Conservation (phyloP, 1,284 basidiomycete species). For the Leccinum fallax region DNA sequence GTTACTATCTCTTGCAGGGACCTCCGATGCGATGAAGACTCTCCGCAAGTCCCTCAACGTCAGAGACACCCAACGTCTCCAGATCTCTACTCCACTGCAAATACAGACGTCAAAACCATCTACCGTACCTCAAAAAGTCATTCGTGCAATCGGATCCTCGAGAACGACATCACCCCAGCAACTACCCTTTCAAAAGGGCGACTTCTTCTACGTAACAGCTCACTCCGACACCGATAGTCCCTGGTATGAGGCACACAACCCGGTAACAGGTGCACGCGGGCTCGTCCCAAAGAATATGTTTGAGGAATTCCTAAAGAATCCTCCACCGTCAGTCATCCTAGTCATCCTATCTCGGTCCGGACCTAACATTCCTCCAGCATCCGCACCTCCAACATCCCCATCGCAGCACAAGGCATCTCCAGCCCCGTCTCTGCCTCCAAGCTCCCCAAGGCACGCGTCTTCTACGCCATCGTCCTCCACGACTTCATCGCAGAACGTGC, state of each 20-base stretch:
- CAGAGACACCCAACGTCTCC: conserved; percentile 55
- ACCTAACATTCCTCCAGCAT: conserved; percentile 32
- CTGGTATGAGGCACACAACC: conserved; percentile 92
- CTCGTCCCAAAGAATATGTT: conserved; percentile 87
- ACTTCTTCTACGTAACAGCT: conserved; percentile 95
- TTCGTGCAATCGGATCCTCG: conserved; percentile 80
- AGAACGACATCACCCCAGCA: conserved; percentile 83
- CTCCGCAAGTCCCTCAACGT: conserved; percentile 79
- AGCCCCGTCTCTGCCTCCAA: conserved; percentile 32
- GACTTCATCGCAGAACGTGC: conserved; percentile 94
- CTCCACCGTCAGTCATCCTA: conserved; percentile 55
- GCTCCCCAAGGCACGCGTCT: conserved; percentile 59
- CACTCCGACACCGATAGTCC: conserved; percentile 60
- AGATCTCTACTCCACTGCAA: conserved; percentile 70
- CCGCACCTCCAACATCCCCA: conserved; percentile 43
- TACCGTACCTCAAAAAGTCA: conserved; percentile 74
- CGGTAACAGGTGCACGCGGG: conserved; percentile 88
- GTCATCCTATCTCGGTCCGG: conserved; percentile 32
- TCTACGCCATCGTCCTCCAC: conserved; percentile 94
- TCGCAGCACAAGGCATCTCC: conserved; percentile 17
- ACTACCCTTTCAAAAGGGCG: conserved; percentile 90
- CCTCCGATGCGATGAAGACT: conserved; percentile 67
- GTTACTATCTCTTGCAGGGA: too few species aligned
- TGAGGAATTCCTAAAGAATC: conserved; percentile 84
- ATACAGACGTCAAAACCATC: conserved; percentile 69